These are phyloP conservation scores for Solanum stenotomum DNA, from an alignment of 257 asterid genomes.

Conservation along the genomic window DNA sequence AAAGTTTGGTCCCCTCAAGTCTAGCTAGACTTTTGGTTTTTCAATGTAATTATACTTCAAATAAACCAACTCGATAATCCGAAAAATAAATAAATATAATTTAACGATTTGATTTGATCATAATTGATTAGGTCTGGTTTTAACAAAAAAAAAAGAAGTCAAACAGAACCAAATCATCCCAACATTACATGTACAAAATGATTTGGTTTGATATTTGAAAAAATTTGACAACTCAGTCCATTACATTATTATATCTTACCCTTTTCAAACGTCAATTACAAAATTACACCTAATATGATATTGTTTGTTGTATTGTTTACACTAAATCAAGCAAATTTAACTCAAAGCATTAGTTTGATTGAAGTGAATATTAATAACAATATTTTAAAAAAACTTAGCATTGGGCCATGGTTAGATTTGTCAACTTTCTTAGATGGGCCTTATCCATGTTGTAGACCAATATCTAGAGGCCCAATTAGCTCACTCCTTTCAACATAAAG, in stretches of 20 bases:
- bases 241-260: not conserved
- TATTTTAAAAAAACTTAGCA: not conserved
- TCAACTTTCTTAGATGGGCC: not conserved
- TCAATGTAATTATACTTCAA: not conserved
- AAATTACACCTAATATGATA: not conserved
- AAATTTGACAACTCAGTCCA: not conserved
- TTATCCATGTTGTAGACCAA: not conserved
- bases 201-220: no score
- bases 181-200: not conserved
- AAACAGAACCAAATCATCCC: not conserved
- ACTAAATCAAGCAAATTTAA: not conserved
- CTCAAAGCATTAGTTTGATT: not conserved
- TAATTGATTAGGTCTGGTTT: not conserved
- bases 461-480: not conserved
- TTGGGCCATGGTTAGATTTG: not conserved
- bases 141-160: not conserved
- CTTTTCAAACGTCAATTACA: not conserved
- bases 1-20: constrained; percentile 2
- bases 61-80: not conserved
- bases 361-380: not conserved
- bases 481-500: not conserved
- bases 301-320: not conserved
- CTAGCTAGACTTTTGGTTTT: not conserved
- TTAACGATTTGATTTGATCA: not conserved
- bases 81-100: no score